Base-by-base conservation (phyloP, 306 rosid genomes). In the Cicer chorassanicum region DNA sequence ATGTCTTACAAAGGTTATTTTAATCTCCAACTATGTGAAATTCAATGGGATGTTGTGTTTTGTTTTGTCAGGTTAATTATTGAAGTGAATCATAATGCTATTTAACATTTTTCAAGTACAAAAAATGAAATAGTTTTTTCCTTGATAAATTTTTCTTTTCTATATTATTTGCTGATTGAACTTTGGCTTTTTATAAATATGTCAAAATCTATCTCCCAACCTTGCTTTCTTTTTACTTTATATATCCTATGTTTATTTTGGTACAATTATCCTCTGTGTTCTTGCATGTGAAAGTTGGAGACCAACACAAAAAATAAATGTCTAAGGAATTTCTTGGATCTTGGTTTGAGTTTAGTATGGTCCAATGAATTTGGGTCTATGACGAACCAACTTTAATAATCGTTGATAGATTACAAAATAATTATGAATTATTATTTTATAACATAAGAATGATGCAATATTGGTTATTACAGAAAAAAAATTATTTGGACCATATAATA, bases 91-190 rank as follows among this genome's bases (percentile, higher is more conserved):
- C 21, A 50, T 53, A 24, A 38, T 16, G 15, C 10, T 14, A 62
- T 62, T 36, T 53, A 62, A 63, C 48, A 68, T 68, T 73, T 73
- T 60, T 9, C 42, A 67, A 56, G 42, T 39, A 48, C 55, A 73
- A 1, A 45, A 45, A 65, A 51, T 79, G 10, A 13, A 59, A 12
- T 12, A 40, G 6, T 19, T 44, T 5, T 39, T 57, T 75, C 14
- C 6, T 2, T 15, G 2, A n/a, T 14, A 10, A 66, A 2, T 2
- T 41, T 29, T 49, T 12, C 7, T 39, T 49, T 36, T n/a, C 36
- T 39, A 14, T 8, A 2, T 64, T n/a, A 39, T 6, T 62, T 49
- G 0, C 9, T 18, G 12, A 15, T 15, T 63, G 13, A 61, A 46
- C 13, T 64, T 63, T 64, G 42, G 63, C 63, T 18, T 74, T 62